These are phyloP conservation scores for Neovahlkampfia damariscottae DNA, from an alignment of 78 protist genomes.

Conservation along the genomic window DNA sequence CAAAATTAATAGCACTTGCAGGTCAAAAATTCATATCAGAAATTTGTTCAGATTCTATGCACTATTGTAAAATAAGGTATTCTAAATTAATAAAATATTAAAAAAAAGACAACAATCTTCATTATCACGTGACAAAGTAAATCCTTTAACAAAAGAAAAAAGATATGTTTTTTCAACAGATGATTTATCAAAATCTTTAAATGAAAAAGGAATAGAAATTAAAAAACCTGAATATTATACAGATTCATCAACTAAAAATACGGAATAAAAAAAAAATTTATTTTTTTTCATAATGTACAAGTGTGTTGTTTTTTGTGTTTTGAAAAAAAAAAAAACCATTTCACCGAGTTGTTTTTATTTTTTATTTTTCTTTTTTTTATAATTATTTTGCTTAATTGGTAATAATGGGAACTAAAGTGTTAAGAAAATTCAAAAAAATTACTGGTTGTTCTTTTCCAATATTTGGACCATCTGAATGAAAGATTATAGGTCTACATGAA, in stretches of 20 bases:
- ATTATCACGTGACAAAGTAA: not conserved
- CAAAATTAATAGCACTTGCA: not conserved
- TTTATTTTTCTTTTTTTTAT: no score
- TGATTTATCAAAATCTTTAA: not conserved
- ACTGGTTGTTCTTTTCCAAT: no score
- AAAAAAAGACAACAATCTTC: not conserved
- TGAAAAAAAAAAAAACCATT: no score
- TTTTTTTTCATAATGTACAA: no score
- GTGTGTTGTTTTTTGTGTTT: no score
- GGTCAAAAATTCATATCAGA: not conserved
- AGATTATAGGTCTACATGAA: constrained; percentile 18
- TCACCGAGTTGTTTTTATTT: no score
- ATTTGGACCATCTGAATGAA: not conserved
- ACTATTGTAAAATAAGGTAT: not conserved
- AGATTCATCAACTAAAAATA: not conserved
- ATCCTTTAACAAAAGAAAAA: not conserved
- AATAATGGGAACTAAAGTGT: no score
- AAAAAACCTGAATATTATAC: not conserved
- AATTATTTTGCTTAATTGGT: no score
- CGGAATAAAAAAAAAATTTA: no score
- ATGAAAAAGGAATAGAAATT: not conserved
- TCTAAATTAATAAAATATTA: no score
- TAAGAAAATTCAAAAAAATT: no score
- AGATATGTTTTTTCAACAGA: not conserved
- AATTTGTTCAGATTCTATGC: not conserved